phyloP scores from a whole-genome alignment of 208 protist species.

The Leptomonas pyrrhocoris region DNA sequence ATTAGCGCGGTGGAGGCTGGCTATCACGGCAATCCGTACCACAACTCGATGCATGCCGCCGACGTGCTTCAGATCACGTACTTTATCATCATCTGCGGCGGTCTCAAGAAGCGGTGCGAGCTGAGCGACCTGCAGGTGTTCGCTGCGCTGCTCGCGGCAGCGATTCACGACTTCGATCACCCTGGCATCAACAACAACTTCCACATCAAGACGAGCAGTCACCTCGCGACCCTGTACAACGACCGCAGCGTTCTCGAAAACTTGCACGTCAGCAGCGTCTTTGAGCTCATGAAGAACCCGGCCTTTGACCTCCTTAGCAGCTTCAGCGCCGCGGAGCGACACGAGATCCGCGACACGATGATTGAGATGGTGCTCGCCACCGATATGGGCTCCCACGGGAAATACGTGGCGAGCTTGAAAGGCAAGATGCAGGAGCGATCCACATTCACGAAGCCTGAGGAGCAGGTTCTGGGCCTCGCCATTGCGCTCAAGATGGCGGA shows the following conservation, averaged over 20 bases:
- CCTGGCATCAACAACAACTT: slow-evolving; percentile 96
- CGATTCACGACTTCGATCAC: slow-evolving; percentile 97
- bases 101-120: slow-evolving; percentile 67
- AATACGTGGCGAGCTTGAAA: slow-evolving; percentile 81
- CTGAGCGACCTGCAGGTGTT: slow-evolving; percentile 89
- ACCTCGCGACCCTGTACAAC: slow-evolving; percentile 94
- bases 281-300: slow-evolving; percentile 90
- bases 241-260: slow-evolving; percentile 96
- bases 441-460: slow-evolving; percentile 75
- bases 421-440: slow-evolving; percentile 60
- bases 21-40: slow-evolving; percentile 93
- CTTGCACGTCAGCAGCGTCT: slow-evolving; percentile 90
- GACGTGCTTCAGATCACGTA: slow-evolving; percentile 91
- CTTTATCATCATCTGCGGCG: slow-evolving; percentile 83
- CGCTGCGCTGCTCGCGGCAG: slow-evolving; percentile 87
- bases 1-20: slow-evolving; percentile 88
- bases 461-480: slow-evolving; percentile 86
- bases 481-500: slow-evolving; percentile 95
- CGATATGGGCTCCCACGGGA: slow-evolving; percentile 92
- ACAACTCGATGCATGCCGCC: slow-evolving; percentile 94
- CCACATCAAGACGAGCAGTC: slow-evolving; percentile 84
- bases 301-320: slow-evolving; percentile 80
- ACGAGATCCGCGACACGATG: slow-evolving; percentile 87
- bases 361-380: slow-evolving; percentile 95
- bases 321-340: slow-evolving; percentile 80